Base-by-base conservation (phyloP, 164 flowering plant genomes). In the Vitis riparia region DNA sequence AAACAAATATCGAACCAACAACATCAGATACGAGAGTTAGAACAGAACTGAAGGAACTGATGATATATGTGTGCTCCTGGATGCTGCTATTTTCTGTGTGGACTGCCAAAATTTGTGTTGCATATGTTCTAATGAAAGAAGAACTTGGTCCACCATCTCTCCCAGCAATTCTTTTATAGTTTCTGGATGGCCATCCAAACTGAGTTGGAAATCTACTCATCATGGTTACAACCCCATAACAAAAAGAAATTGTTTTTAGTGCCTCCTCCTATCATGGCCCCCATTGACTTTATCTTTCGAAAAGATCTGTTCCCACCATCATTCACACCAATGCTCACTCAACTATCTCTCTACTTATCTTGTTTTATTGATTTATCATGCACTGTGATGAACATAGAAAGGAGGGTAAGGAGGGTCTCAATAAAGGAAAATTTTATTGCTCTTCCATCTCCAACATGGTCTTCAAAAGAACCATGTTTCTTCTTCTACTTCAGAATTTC, bases 401-500 rank as follows among this genome's bases (percentile, higher is more conserved):
- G 14, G 51, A 55, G 27, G 30, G 64, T 13, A 44, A 55, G 27
- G 30, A 53, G 57, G 48, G 27, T 55, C 68, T 37, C 44, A 37
- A 51, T 55, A 53, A 50, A 67, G 12, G 10, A 53, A 55, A 3
- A 16, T 8, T 23, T 3, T 62, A 47, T 53, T 50, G 57, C 63
- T 13, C 51, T 37, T 68, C n/a, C 60, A 68, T 15, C 9, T 47
- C 23, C 55, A 72, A 9, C 68, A 76, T 78, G 82, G 65, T 51
- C 51, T 66, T 70, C 55, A 55, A 44, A 48, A 71, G 53, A 73
- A 9, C 55, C 59, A 13, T 76, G 51, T 68, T 72, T 13, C 47
- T 77, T 55, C 69, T 73, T n/a, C 69, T 79, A 8, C 69, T 79
- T 56, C 86, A 70, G 23, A 47, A 74, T 73, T 58, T 71, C 52